These are phyloP conservation scores for Tulasnella sp. DNA, from an alignment of 768 basidiomycete species.

Conservation along the genomic window DNA sequence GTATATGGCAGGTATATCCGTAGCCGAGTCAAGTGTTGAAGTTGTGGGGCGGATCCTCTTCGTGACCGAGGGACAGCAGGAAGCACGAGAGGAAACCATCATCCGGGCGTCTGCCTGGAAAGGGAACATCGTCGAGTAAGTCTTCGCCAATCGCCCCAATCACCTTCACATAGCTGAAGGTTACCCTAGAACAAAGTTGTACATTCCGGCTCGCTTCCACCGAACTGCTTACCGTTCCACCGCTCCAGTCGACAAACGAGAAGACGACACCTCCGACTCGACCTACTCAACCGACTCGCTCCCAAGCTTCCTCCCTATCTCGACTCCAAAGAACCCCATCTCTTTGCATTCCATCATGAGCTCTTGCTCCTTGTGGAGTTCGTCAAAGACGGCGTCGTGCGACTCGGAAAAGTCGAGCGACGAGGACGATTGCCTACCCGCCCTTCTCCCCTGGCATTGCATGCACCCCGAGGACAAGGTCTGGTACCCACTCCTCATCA, in stretches of 20 bases:
- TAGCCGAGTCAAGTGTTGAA: not conserved
- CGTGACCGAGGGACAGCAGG: conserved; percentile 6
- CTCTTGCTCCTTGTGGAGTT: not conserved
- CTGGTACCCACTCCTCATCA: conserved; percentile 25
- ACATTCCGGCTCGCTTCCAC: conserved; percentile 17
- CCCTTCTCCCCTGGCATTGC: conserved; percentile 24
- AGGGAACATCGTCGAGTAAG: conserved; percentile 7
- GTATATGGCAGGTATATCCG: conserved; percentile 9
- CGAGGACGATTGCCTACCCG: not conserved
- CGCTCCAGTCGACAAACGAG: not conserved
- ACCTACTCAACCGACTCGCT: conserved; percentile 2
- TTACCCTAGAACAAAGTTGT: not conserved
- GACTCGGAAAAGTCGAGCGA: not conserved
- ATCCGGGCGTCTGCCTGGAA: not conserved
- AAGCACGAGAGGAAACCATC: conserved; percentile 15
- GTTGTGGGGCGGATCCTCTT: conserved; percentile 9
- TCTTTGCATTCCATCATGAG: not conserved
- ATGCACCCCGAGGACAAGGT: conserved; percentile 26
- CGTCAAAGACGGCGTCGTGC: not conserved
- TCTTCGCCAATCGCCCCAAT: not conserved
- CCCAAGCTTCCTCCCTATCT: conserved; percentile 23
- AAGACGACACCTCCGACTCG: not conserved
- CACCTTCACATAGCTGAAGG: not conserved
- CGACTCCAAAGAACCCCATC: not conserved
- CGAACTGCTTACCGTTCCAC: not conserved